Evolutionary conservation across 192 early-diverging fungal genomes (phyloP).

Genomic region (Coemansia aciculifera): DNA sequence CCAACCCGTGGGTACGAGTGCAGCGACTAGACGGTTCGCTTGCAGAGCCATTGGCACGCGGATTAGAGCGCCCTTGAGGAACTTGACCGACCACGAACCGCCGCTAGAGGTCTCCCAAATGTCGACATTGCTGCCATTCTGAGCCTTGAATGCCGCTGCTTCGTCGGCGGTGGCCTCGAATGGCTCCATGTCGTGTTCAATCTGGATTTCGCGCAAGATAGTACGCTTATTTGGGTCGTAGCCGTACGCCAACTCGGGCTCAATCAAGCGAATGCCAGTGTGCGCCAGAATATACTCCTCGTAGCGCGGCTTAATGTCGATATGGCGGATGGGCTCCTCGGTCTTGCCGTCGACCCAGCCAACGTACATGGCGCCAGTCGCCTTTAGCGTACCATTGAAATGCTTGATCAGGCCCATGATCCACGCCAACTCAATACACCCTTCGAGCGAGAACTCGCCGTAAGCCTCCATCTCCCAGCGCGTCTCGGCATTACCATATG

Average conservation of each 20-base stretch:
- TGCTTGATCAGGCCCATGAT: conserved; percentile 94
- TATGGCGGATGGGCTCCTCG: conserved; percentile 78
- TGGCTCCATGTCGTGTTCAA: conserved; percentile 82
- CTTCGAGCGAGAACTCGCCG: conserved; percentile 51
- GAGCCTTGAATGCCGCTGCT: conserved; percentile 75
- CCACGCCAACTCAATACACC: conserved; percentile 95
- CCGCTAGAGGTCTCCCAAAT: conserved; percentile 43
- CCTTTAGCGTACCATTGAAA: conserved; percentile 56
- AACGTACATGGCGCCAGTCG: conserved; percentile 18
- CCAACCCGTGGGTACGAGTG: conserved; percentile 94
- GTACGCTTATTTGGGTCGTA: conserved; percentile 85
- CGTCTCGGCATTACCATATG: conserved; percentile 85
- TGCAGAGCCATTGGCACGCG: conserved; percentile 87
- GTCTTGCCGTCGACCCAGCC: conserved; percentile 90
- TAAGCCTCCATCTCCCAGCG: conserved; percentile 95
- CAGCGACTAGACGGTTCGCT: conserved; percentile 81
- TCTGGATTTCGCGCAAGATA: conserved; percentile 81
- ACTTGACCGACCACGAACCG: conserved; percentile 74
- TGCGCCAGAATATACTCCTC: conserved; percentile 86
- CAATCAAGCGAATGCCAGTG: conserved; percentile 59
- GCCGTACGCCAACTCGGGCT: conserved; percentile 78
- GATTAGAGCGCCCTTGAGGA: conserved; percentile 86
- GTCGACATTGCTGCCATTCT: conserved; percentile 78
- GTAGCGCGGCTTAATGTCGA: conserved; percentile 86
- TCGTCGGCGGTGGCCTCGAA: conserved; percentile 88